Conservation (phyloP, 352 stramenopile species). For the Halophytophthora polymorphica region DNA sequence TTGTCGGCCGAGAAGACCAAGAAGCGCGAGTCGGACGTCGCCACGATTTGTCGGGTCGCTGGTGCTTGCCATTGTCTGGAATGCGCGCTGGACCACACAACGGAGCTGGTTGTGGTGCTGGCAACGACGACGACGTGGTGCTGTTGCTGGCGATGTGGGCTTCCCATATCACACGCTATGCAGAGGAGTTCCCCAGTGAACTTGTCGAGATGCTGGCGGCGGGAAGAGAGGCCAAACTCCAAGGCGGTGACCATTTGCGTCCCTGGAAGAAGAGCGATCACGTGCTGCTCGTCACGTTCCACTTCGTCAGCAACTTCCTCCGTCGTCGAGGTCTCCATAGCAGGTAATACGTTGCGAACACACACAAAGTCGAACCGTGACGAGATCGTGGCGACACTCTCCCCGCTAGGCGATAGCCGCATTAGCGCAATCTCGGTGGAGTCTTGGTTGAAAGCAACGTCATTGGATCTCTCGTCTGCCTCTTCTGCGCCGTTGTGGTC, state of each 20-base stretch:
- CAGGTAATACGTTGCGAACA: constrained; percentile 3
- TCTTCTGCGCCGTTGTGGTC: constrained; percentile 3
- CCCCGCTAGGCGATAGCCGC: constrained; percentile 22
- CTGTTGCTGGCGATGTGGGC: constrained; percentile 2
- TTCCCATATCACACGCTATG: constrained; percentile 17
- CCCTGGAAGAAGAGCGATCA: constrained; percentile 10
- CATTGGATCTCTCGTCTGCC: not conserved
- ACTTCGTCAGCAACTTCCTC: not conserved
- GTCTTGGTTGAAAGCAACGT: not conserved
- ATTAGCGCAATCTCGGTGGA: constrained; percentile 24
- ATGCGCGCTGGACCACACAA: constrained; percentile 23
- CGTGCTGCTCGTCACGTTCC: not conserved
- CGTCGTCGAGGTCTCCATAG: not conserved
- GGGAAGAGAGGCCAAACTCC: constrained; percentile 13
- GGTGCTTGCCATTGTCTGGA: constrained; percentile 3
- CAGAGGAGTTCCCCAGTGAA: constrained; percentile 14
- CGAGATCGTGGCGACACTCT: constrained; percentile 19
- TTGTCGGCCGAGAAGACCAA: constrained; percentile 19
- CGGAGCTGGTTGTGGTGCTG: constrained; percentile 6
- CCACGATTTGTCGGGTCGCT: constrained; percentile 15
- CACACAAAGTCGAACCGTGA: constrained; percentile 19
- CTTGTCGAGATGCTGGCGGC: not conserved
- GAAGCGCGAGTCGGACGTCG: constrained; percentile 16
- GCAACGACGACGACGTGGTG: constrained; percentile 10
- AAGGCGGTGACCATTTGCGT: constrained; percentile 14